Evolutionary conservation across 1,284 basidiomycete genomes (phyloP).

Genomic region (Leccinum fallax): DNA sequence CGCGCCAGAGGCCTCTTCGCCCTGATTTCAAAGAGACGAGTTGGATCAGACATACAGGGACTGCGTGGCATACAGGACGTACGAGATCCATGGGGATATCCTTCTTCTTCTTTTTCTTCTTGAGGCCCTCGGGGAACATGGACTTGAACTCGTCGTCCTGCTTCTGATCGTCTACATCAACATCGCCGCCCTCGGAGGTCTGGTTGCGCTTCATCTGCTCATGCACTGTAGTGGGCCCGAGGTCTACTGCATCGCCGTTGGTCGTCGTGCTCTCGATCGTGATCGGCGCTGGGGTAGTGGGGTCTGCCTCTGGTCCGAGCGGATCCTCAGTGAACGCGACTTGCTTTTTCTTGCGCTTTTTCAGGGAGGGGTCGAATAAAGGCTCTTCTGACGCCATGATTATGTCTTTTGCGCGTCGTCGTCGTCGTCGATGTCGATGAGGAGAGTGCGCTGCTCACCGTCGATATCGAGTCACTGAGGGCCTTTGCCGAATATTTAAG

Average conservation of each 20-base stretch:
- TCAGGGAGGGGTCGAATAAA: constrained; percentile 79
- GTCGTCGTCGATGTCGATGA: constrained; percentile 18
- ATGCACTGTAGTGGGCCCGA: constrained; percentile 72
- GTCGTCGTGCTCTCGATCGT: constrained; percentile 67
- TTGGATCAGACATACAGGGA: constrained; percentile 8
- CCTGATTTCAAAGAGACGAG: constrained; percentile 39
- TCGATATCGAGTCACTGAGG: constrained; percentile 11
- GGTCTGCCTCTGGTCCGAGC: constrained; percentile 80
- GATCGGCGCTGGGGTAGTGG: constrained; percentile 71
- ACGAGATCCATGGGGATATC: constrained; percentile 85
- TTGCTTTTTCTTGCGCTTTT: constrained; percentile 83
- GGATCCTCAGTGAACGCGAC: constrained; percentile 85
- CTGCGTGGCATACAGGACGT: constrained; percentile 31
- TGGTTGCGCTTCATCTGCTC: constrained; percentile 64
- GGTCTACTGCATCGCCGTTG: constrained; percentile 69
- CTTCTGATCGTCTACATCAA: constrained; percentile 44
- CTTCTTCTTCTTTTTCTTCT: constrained; percentile 94
- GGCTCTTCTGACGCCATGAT: constrained; percentile 69
- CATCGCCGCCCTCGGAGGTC: constrained; percentile 41
- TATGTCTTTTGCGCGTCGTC: constrained; percentile 20
- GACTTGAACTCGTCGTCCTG: constrained; percentile 77
- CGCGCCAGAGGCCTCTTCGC: constrained; percentile 61
- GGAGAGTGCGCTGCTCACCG: constrained; percentile 19
- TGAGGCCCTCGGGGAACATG: constrained; percentile 81
- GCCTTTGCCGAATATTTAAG: constrained; percentile 28